Evolutionary conservation across 768 basidiomycete species (phyloP), one percentile per base, ranked within the genome.

Genomic region (Pilatotrama ljubarskyi): DNA sequence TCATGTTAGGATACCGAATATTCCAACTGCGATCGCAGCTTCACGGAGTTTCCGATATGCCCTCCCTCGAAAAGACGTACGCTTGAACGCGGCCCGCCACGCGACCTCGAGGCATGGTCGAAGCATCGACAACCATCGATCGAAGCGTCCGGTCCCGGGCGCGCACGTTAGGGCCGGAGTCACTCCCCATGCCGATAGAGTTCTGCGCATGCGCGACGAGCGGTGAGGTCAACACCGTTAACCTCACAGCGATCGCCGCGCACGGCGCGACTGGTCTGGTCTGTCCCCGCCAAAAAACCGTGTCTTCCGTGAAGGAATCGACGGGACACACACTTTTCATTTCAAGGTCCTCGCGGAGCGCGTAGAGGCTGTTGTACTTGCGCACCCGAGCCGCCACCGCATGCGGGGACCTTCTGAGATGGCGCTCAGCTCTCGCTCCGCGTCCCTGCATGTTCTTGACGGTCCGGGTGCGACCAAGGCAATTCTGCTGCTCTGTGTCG

Each of bases 61-160:
- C 50, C 24, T 40, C 46, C 25, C 55, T 49, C 55, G 55, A 29
- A 40, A 37, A 35, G 18, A 13, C 35, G 3, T 29, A 20, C 38
- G 55, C 47, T 37, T 20, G 26, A 38, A 11, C n/a, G 18, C 55
- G 47, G 47, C 37, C 55, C 47, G 47, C 46, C 40, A 49, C 55
- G 47, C 55, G 55, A 42, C 60, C 60, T 56, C 60, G 60, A 61
- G 60, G 60, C 55, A 42, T 18, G 32, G 11, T 18, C 43, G 60
- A 61, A 61, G 59, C 53, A 14, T 18, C 40, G 40, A 17, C 20
- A 35, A 24, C 40, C 59, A 55, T 60, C 60, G 55, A 61, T 61
- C 35, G 60, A 61, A 56, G 50, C 50, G 17, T 50, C 52, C 59
- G 59, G 59, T 46, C 49, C 48, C 54, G 50, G 48, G 53, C 60